These are phyloP conservation scores for Heritiera littoralis DNA, from an alignment of 345 rosid species.

Conservation along the genomic window DNA sequence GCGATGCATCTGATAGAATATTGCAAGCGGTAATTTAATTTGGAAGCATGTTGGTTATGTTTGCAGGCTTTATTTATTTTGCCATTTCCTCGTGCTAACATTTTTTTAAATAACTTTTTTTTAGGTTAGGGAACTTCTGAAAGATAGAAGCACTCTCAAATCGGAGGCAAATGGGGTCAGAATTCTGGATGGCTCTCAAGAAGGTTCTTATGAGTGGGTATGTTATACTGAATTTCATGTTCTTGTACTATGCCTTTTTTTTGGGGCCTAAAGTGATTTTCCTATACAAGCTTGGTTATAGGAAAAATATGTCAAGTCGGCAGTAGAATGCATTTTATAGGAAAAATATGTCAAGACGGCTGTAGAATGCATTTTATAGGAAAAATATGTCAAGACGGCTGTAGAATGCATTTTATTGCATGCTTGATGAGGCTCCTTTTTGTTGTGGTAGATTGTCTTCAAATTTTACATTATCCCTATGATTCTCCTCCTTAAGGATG, in stretches of 20 bases:
- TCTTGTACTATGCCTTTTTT: neutral
- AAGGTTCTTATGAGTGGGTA: conserved; percentile 99
- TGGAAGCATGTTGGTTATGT: conserved; percentile 17
- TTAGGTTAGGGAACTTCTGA: conserved; percentile 86
- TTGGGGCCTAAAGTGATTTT: conserved; percentile 7
- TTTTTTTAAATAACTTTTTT: conserved; percentile 25
- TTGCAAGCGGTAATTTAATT: conserved; percentile 67
- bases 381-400: neutral
- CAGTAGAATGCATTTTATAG: neutral
- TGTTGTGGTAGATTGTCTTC: conserved; percentile 8
- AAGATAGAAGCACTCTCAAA: conserved; percentile 71
- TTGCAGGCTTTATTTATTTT: conserved; percentile 24
- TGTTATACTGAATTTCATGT: conserved; percentile 26
- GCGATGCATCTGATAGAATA: conserved; percentile 77
- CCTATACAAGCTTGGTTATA: neutral
- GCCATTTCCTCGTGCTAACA: conserved; percentile 9
- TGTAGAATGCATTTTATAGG: neutral
- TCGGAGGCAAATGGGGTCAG: conserved; percentile 59
- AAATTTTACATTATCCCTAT: conserved; percentile 1
- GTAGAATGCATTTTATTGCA: conserved; percentile 6
- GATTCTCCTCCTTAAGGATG: neutral
- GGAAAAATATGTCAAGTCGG: conserved; percentile 1
- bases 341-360: neutral
- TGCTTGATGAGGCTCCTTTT: neutral
- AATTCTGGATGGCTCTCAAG: conserved; percentile 95